Base-by-base conservation (phyloP, 805 yeast genomes). In the Pichia heedii region DNA sequence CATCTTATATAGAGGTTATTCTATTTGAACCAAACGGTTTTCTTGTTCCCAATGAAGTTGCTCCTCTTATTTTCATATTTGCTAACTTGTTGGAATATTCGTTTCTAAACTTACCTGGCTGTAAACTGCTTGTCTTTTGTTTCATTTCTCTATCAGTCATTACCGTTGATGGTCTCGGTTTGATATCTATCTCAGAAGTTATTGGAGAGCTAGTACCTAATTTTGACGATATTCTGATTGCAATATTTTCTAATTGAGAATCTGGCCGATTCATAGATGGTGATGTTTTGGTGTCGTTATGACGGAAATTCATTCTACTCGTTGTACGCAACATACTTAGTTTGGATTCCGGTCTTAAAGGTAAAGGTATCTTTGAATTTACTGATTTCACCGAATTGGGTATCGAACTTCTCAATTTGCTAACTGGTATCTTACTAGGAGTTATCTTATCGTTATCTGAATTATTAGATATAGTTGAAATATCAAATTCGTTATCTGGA, bases 311-410 rank as follows among this genome's bases (percentile, higher is more conserved):
- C 15, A 36, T 11, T 30, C 49, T 45, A 12, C 44, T 43, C 2
- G 39, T 41, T 7, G 60, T 52, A 26, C 50, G 37, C 22, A 50
- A 40, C 10, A 59, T 45, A 8, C 46, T 48, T n/a, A 48, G 30
- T 18, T 57, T 44, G 2, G 62, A 55, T 41, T 56, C 55, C 5
- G 57, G 52, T 21, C 60, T 47, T 13, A 36, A 36, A 1, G 63
- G 65, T 18, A 60, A 45, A 4, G 64, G 65, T n/a, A 59, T 57
- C 33, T 51, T 51, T 9, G 50, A 43, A 6, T 18, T 19, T 4
- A 22, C n/a, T 19, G 9, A 22, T 10, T 26, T 29, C 29, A 45
- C 40, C 18, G 43, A 37, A 15, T 32, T 19, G 13, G 11, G 55
- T 29, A 5, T 29, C 15, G 16, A 6, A 16, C 6, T 7, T 29